These are phyloP conservation scores for Tylopilus sp. DNA, from an alignment of 768 basidiomycete genomes.

Conservation along the genomic window DNA sequence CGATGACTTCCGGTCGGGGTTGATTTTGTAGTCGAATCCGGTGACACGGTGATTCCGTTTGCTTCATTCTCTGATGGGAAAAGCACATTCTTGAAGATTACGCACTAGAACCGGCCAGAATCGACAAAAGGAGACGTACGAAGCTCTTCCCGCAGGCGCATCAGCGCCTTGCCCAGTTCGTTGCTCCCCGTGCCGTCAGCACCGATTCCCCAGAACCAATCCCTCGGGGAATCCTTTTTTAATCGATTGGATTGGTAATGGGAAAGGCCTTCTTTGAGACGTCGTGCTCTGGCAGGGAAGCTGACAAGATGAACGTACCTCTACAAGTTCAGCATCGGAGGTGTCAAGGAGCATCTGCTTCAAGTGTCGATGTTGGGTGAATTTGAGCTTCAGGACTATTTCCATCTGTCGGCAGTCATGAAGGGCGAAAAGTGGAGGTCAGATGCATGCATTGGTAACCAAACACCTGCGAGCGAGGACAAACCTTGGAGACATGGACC, in stretches of 20 bases:
- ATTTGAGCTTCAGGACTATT: slow-evolving; percentile 58
- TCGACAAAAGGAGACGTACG: slow-evolving; percentile 28
- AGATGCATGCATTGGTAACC: neutral
- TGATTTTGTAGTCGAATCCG: neutral
- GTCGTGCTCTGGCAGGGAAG: neutral
- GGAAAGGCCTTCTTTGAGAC: neutral
- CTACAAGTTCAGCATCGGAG: slow-evolving; percentile 61
- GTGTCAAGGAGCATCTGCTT: slow-evolving; percentile 61
- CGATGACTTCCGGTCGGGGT: slow-evolving; percentile 4
- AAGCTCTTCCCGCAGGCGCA: slow-evolving; percentile 55
- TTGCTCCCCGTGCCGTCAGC: slow-evolving; percentile 64
- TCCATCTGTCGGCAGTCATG: slow-evolving; percentile 50
- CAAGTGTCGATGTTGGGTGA: slow-evolving; percentile 61
- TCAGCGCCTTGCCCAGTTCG: slow-evolving; percentile 68
- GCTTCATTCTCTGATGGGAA: slow-evolving; percentile 11
- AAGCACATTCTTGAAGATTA: slow-evolving; percentile 1
- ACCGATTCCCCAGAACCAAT: slow-evolving; percentile 76
- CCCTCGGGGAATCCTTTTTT: slow-evolving; percentile 67
- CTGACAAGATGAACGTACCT: slow-evolving; percentile 40
- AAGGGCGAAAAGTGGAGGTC: neutral
- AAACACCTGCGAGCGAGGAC: neutral
- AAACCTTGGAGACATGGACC: slow-evolving; percentile 61
- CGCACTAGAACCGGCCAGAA: neutral
- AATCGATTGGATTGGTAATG: neutral
- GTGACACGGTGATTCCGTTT: neutral